Base-by-base conservation (phyloP, 2,329 filamentous ascomycete genomes). In the Trichoderma hamatum region DNA sequence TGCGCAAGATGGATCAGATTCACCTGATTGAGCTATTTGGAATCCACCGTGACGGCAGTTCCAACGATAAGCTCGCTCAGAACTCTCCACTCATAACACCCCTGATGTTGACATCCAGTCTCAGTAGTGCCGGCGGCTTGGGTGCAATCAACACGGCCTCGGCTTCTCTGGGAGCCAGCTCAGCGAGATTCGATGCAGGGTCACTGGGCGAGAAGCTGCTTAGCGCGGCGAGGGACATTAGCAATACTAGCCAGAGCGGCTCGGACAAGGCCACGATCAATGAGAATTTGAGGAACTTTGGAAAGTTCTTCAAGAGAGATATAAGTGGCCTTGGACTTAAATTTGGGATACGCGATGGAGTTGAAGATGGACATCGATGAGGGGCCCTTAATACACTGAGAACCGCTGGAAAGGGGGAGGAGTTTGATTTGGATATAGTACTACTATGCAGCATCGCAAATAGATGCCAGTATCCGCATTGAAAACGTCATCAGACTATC, bases 301-400 rank as follows among this genome's bases (percentile, higher is more conserved):
- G 95, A 28, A 97, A 97, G 81, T 97, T 98, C 82, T 98, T 98
- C 83, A 89, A 91, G 71, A 85, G 95, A 72, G 95, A 97, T 82
- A 90, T 95, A 72, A 92, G 92, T 34, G 88, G 90, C 2, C 86
- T 95, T 72, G 90, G 92, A 2, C 88, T 87, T 13, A 83, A 91
- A 72, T 94, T 94, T 78, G 92, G 91, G 58, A 89, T 87, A 80
- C 80, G 86, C 63, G 85, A 87, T 43, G 71, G 71, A 9, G 60
- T 64, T 14, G 73, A 74, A 67, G 72, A 75, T 36, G 73, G 71
- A 21, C 70, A 75, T 61, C 71, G 74, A 49, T 76, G 67, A 67
- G 30, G 28, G 36, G 52, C 16, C 4, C 28, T 43, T 43, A 19
- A n/a, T 5, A 28, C n/a, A 56, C 34, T 16, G 3, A 9, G 19